phyloP scores from a whole-genome alignment of 495 filamentous ascomycete species.

The Wilcoxina mikolae region DNA sequence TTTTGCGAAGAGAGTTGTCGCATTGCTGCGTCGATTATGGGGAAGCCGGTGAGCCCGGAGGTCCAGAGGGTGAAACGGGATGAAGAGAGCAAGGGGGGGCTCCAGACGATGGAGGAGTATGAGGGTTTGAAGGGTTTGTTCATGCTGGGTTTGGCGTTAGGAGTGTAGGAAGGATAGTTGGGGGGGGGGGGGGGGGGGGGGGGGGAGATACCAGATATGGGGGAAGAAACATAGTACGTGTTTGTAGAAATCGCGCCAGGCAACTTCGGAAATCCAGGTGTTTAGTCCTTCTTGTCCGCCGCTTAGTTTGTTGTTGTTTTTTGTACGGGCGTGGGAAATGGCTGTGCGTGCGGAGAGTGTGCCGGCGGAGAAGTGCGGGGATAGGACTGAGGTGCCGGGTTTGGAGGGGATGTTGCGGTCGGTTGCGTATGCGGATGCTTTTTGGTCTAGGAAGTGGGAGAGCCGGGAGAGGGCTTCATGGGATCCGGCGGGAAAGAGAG shows the following conservation, averaged over 20 bases:
- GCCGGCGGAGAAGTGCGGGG: slow-evolving; percentile 63
- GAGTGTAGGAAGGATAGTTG: not conserved
- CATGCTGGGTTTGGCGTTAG: slow-evolving; percentile 46
- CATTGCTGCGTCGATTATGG: slow-evolving; percentile 89
- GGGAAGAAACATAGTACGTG: slow-evolving; percentile 80
- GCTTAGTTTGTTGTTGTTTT: slow-evolving; percentile 58
- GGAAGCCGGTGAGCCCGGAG: slow-evolving; percentile 63
- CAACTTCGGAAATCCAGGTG: slow-evolving; percentile 74
- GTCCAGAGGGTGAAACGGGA: slow-evolving; percentile 57
- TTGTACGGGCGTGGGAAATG: slow-evolving; percentile 47
- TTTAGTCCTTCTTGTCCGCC: slow-evolving; percentile 51
- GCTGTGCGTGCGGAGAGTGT: slow-evolving; percentile 66
- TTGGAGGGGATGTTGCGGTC: slow-evolving; percentile 45
- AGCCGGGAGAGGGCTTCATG: slow-evolving; percentile 54
- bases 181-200: not conserved
- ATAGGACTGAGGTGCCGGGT: slow-evolving; percentile 55
- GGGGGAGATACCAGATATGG: slow-evolving; percentile 53
- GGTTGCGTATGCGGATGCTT: slow-evolving; percentile 45
- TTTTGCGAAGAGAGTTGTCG: slow-evolving; percentile 55
- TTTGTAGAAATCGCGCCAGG: slow-evolving; percentile 88
- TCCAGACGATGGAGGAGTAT: slow-evolving; percentile 67
- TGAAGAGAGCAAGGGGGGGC: slow-evolving; percentile 2
- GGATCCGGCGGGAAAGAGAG: slow-evolving; percentile 68
- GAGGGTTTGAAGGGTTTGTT: slow-evolving; percentile 85
- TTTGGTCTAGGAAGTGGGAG: slow-evolving; percentile 53